Percentiles rank a stretch among this genome's conserved stretches.
Evolutionary conservation across 2,329 filamentous ascomycete species (phyloP).

Genomic region (Fusarium pseudonygamai): DNA sequence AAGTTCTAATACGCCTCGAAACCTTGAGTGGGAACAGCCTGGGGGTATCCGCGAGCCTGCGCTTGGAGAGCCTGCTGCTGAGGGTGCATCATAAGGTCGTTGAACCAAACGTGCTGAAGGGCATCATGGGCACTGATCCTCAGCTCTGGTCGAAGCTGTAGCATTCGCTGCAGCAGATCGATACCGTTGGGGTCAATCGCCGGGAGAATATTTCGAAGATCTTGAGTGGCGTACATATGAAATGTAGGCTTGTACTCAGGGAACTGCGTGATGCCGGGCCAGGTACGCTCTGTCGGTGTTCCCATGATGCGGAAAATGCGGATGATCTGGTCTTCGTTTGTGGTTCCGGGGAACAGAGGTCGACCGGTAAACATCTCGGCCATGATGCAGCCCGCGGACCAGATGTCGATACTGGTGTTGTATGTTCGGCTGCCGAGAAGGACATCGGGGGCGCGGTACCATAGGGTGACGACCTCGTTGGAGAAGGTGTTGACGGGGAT

Average conservation of each 20-base stretch:
- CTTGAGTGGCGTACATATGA: constrained; percentile 93
- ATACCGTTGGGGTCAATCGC: constrained; percentile 90
- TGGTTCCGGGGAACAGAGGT: constrained; percentile 95
- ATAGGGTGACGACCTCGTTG: constrained; percentile 96
- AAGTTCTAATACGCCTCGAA: constrained; percentile 50
- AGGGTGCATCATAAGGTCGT: constrained; percentile 71
- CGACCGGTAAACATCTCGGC: constrained; percentile 98
- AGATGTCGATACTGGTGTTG: constrained; percentile 99
- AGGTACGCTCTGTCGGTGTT: constrained; percentile 92
- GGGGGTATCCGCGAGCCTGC: constrained; percentile 53
- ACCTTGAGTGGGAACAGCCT: constrained; percentile 51
- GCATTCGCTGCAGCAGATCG: constrained; percentile 87
- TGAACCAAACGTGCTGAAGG: constrained; percentile 92
- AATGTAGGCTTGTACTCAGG: constrained; percentile 98
- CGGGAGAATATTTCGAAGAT: constrained; percentile 84
- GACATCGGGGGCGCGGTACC: constrained; percentile 97
- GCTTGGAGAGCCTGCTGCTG: constrained; percentile 55
- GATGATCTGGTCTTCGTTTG: constrained; percentile 96
- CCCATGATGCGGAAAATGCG: constrained; percentile 99
- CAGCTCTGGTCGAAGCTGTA: constrained; percentile 91
- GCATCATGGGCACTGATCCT: constrained; percentile 89
- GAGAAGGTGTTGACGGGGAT: constrained; percentile 98
- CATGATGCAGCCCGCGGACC: constrained; percentile 99
- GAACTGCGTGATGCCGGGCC: constrained; percentile 93
- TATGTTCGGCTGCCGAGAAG: constrained; percentile 94